Base-by-base conservation (phyloP, 2,329 filamentous ascomycete genomes). In the Monilinia polystroma region DNA sequence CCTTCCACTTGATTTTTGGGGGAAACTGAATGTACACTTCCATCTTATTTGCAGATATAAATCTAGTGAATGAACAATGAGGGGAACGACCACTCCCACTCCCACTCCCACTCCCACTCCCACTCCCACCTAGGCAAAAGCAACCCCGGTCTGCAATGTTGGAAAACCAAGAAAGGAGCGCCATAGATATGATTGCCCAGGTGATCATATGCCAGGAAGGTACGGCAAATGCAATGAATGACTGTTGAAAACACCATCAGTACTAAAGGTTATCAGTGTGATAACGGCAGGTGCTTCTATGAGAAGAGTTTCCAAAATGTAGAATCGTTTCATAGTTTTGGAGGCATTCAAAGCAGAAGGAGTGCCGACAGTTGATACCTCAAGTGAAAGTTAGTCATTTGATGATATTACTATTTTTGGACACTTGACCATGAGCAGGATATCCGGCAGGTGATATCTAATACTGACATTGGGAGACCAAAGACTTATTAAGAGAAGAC, bases 271-370 rank as follows among this genome's bases (percentile, higher is more conserved):
- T 26, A 43, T 29, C 14, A 10, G 35, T 57, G 43, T 49, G 29
- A 47, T 58, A 49, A 57, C n/a, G 20, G 62, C 62, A 58, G 62
- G 62, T 49, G 5, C 26, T 16, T 14, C n/a, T 52, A 49, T 64
- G 52, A 26, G 35, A 14, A 29, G 14, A 4, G 26, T 35, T 47
- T 35, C 41, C 38, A 11, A 56, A 32, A 23, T 2, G 20, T 29
- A 47, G 12, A 14, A 45, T 20, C 5, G 5, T 16, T 32, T 35
- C 20, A 12, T 57, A 57, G 18, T 47, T 14, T 10, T 32, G 14
- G 11, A 57, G 20, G 41, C 16, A 38, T 18, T 20, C 2, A n/a
- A 56, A 47, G 29, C 38, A 56, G 4, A 56, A 57, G 20, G 38
- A 32, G 20, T 45, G 7, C 20, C 51, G n/a, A 56, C 52, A 64